phyloP scores from a whole-genome alignment of 1,284 basidiomycete genomes.

The Fomitopsis palustris region DNA sequence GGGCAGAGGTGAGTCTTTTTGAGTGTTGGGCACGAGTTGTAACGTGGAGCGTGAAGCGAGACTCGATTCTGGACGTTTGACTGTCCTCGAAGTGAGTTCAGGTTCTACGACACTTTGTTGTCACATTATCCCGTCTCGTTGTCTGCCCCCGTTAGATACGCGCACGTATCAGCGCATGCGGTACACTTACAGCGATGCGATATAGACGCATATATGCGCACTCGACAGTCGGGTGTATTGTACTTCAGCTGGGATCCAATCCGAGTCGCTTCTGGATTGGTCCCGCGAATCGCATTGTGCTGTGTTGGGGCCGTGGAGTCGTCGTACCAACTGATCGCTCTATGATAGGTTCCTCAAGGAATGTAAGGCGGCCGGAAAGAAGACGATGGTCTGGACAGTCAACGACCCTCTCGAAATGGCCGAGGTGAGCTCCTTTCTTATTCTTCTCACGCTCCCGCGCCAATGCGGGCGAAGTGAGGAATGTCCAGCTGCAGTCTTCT shows the following conservation, averaged over 20 bases:
- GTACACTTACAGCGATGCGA: too few relatives aligned
- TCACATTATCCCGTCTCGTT: too few relatives aligned
- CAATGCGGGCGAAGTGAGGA: background rate
- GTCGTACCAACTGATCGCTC: background rate
- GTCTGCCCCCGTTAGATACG: too few relatives aligned
- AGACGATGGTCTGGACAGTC: constrained; percentile 95
- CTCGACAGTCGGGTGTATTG: too few relatives aligned
- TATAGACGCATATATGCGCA: too few relatives aligned
- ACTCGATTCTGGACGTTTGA: background rate
- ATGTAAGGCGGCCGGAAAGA: constrained; percentile 82
- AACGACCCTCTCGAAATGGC: constrained; percentile 92
- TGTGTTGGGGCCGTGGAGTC: too few relatives aligned
- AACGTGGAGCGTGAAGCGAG: background rate
- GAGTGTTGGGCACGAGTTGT: background rate
- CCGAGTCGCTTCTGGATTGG: too few relatives aligned
- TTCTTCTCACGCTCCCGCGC: background rate
- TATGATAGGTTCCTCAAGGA: constrained; percentile 67
- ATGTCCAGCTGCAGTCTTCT: background rate
- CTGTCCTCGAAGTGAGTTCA: too few relatives aligned
- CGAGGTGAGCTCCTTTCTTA: constrained; percentile 51
- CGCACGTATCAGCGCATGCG: too few relatives aligned
- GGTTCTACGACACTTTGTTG: too few relatives aligned
- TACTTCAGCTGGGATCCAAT: too few relatives aligned
- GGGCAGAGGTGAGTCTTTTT: constrained; percentile 51
- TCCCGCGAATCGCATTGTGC: too few relatives aligned